phyloP scores from a whole-genome alignment of 2,329 filamentous ascomycete genomes.

The Camptophora hylomeconis region DNA sequence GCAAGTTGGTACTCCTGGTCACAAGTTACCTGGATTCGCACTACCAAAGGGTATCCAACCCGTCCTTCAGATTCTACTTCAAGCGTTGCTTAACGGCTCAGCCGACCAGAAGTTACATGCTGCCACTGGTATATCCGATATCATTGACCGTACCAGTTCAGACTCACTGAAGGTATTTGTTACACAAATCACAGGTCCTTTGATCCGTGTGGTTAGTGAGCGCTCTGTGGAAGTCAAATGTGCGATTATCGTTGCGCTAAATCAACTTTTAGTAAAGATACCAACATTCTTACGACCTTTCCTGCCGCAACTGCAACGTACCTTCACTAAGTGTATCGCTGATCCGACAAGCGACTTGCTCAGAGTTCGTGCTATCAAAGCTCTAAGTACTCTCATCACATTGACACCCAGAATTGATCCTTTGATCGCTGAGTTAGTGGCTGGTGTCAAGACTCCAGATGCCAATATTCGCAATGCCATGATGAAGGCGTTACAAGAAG shows the following conservation, averaged over 20 bases:
- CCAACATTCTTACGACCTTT: constrained; percentile 91
- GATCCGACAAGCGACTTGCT: constrained; percentile 84
- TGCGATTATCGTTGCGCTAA: constrained; percentile 85
- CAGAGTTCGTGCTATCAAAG: constrained; percentile 79
- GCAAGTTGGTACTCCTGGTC: constrained; percentile 76
- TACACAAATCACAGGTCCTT: constrained; percentile 90
- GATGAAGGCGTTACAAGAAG: constrained; percentile 92
- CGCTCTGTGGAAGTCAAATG: constrained; percentile 86
- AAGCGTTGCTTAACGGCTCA: constrained; percentile 93
- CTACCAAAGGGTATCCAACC: constrained; percentile 96
- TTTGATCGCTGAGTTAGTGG: constrained; percentile 79
- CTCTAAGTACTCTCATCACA: constrained; percentile 87
- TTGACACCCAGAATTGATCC: constrained; percentile 92
- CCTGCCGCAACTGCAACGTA: constrained; percentile 88
- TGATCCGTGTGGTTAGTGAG: constrained; percentile 96
- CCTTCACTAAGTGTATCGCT: constrained; percentile 89
- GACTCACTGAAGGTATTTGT: constrained; percentile 87
- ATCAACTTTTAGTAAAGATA: constrained; percentile 93
- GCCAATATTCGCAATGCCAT: constrained; percentile 83
- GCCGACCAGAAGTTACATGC: constrained; percentile 83
- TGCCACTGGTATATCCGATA: constrained; percentile 86
- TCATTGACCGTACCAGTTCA: constrained; percentile 82
- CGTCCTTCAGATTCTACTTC: constrained; percentile 89
- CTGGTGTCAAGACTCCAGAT: constrained; percentile 86
- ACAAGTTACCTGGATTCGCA: constrained; percentile 72